These are phyloP conservation scores for Colletotrichum abscissum DNA, from an alignment of 2,329 filamentous ascomycete species.

Conservation along the genomic window DNA sequence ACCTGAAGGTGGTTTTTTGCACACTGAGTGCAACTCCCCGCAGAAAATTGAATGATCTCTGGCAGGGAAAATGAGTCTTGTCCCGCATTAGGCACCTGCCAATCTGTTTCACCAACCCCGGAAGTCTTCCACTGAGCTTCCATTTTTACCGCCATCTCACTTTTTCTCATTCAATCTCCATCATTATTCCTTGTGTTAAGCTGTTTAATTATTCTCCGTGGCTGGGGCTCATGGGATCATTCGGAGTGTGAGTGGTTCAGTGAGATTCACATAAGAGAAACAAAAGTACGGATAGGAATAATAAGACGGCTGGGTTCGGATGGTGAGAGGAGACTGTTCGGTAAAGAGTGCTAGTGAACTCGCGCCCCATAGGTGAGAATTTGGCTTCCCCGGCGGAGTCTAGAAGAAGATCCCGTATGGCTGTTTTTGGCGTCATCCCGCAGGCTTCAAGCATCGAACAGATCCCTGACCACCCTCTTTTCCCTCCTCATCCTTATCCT, in stretches of 20 bases:
- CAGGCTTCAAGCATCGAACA: not conserved
- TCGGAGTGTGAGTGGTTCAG: not conserved
- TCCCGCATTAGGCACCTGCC: conserved; percentile 18
- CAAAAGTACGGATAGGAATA: not conserved
- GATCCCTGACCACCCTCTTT: conserved; percentile 4
- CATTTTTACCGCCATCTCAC: not conserved
- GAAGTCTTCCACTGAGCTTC: not conserved
- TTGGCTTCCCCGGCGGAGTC: not conserved
- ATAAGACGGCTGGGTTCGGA: not conserved
- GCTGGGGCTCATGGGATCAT: not conserved
- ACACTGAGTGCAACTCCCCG: not conserved
- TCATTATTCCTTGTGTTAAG: not conserved
- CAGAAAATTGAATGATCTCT: not conserved
- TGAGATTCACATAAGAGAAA: not conserved
- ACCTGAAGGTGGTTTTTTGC: not conserved
- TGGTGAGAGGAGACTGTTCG: not conserved
- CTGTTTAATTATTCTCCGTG: not conserved
- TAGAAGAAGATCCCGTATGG: not conserved
- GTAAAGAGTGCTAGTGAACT: not conserved
- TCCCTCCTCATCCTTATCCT: not conserved
- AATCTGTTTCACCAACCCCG: not conserved
- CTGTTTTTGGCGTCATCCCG: conserved; percentile 22
- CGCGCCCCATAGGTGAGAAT: not conserved
- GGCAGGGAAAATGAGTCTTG: not conserved
- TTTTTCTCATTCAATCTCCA: not conserved